Base-by-base conservation (phyloP, 2,329 filamentous ascomycete genomes). In the Paracamarosporium sp. region DNA sequence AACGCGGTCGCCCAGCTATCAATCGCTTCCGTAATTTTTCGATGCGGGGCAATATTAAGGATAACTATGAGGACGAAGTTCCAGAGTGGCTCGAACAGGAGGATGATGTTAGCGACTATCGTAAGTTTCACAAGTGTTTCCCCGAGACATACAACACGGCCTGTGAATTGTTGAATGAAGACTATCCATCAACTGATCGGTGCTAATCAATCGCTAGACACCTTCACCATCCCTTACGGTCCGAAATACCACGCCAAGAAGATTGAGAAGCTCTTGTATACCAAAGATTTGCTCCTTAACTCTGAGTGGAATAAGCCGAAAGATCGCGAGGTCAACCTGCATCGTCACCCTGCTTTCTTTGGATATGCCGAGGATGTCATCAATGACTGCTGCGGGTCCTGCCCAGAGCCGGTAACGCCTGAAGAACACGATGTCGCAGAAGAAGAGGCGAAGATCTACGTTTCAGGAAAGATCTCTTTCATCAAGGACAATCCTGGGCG, bases 341-440 rank as follows among this genome's bases (percentile, higher is more conserved):
- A 96, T 76, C 86, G 92, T 1, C 92, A 96, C 67, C 92, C 92
- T 3, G 91, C 90, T 12, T 96, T 96, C 74, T 94, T 96, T 67
- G 92, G 92, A 0, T 84, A 86, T 28, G 86, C 89, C 0, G 55
- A 54, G 9, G 89, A 95, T 75, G 85, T 95, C 7, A 85, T 94
- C 53, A 80, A 86, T 28, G 92, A 96, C 70, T 96, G 92, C 73
- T 96, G 92, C 71, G 91, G 91, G 11, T 87, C 80, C 63, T 96
- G 92, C 63, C 92, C 92, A 0, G 76, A 83, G 44, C 86, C 92
- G 0, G 73, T 81, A 4, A 93, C 89, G 0, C 80, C 86, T 0
- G 89, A 93, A 64, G 92, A 96, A 64, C 82, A 87, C 30, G 86
- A 92, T 58, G 75, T 90, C 2, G 85, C 88, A 0, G 85, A 90